A percentile compares a stretch with the other conserved stretches of the same genome.
phyloP scores from a whole-genome alignment of 1,284 basidiomycete species.

The Cryptococcus sp. region DNA sequence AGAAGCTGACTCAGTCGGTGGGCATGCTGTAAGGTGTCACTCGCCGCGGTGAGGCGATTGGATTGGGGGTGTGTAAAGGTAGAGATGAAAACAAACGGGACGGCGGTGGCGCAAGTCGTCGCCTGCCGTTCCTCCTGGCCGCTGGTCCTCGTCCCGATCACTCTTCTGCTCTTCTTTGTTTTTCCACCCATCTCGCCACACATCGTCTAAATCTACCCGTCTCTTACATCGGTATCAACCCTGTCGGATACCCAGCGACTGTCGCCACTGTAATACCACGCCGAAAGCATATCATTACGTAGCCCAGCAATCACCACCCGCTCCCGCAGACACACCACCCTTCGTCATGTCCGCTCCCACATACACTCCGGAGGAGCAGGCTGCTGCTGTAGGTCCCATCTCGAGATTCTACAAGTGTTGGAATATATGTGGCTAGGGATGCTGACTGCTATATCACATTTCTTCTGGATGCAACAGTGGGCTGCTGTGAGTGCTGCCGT shows the following conservation, averaged over 20 bases:
- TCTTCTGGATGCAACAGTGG: constrained; percentile 27
- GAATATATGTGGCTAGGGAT: neutral
- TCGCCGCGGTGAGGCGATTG: neutral
- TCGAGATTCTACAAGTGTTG: neutral
- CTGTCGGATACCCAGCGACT: no score
- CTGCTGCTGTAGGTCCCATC: constrained; percentile 35
- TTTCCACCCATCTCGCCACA: neutral
- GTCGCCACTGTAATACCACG: no score
- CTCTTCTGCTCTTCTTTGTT: neutral
- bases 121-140: no score
- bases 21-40: neutral
- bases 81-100: neutral
- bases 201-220: neutral
- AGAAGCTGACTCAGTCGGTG: neutral
- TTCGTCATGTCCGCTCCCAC: constrained; percentile 15
- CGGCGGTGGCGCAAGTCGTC: neutral
- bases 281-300: no score
- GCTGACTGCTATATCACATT: neutral
- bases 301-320: no score
- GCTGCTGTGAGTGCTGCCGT: constrained; percentile 32
- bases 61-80: neutral
- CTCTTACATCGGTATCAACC: neutral
- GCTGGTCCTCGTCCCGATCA: neutral
- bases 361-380: constrained; percentile 34
- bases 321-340: neutral